Conservation (phyloP, 2,329 filamentous ascomycete species). For the Cercospora citrullina region DNA sequence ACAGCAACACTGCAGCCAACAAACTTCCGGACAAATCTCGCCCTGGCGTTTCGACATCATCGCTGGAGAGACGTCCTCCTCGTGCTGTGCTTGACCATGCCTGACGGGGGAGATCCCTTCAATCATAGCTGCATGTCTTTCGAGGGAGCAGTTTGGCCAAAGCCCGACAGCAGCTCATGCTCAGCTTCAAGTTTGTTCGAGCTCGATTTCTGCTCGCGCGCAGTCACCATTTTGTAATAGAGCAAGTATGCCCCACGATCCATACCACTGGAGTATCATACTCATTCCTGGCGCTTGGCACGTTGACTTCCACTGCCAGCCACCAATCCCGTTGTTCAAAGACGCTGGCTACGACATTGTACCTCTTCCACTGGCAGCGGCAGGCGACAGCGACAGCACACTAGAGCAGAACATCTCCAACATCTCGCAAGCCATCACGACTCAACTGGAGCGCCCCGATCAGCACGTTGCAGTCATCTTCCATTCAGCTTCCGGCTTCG, state of each 20-base stretch:
- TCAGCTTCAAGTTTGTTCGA: neutral
- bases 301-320: constrained; percentile 11
- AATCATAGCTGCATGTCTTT: neutral
- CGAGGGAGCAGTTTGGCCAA: neutral
- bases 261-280: constrained; percentile 6
- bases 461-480: constrained; percentile 9
- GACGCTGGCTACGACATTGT: constrained; percentile 14
- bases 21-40: constrained; percentile 1
- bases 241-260: neutral
- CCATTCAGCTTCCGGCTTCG: constrained; percentile 15
- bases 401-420: constrained; percentile 6
- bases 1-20: neutral
- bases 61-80: neutral
- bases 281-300: constrained; percentile 21
- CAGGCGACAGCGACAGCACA: constrained; percentile 7
- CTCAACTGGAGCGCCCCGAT: neutral
- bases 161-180: neutral
- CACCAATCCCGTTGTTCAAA: constrained; percentile 14
- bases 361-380: constrained; percentile 12
- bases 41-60: neutral
- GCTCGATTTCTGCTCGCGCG: neutral
- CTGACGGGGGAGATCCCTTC: neutral
- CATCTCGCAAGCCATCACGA: neutral
- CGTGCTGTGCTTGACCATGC: neutral
- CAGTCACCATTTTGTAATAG: neutral